Evolutionary conservation across 23 red algal genomes (phyloP), one percentile per base, ranked within the genome.

Genomic region (Agarophyton chilense): DNA sequence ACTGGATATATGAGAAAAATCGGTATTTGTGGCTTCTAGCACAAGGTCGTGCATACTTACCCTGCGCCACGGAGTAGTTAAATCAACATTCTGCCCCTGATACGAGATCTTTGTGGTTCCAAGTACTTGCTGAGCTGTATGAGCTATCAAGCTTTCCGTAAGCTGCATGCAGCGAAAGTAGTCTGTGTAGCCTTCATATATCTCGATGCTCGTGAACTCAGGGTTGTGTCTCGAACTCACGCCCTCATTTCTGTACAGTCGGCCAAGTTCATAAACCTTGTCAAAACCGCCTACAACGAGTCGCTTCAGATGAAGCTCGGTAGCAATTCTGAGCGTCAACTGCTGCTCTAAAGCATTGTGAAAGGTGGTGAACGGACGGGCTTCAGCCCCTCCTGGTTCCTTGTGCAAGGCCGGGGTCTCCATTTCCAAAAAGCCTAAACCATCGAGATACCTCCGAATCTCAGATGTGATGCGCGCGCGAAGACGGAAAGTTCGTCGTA

Each of bases 151-250:
- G 52, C 95, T 79, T 85, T 98, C 96, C 1, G 92, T 98, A 18
- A 98, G 93, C 24, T 54, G 9, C 96, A 98, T 98, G 54, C 86
- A 93, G 33, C 87, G 80, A 19, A 67, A 50, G 58, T 98, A 98
- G 81, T 98, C 96, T n/a, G 91, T 91, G 60, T 98, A 98, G 21
- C 85, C 92, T 53, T 98, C 80, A 64, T 98, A 98, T n/a, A 98
- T 90, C 68, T 98, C 96, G 79, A 98, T 90, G 41, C 85, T 92
- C 39, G 96, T 98, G 83, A 98, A 98, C 64, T 98, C 96, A 21
- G 96, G 96, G 81, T 98, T 98, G 78, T 98, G 96, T 70, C 96
- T 82, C 2, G 92, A 89, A 53, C 86, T 92, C 26, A 98, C 84
- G 25, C 96, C 96, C 55, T 98, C 96, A 73, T 98, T 98, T 25